These are phyloP conservation scores for Kodamaea anthophila DNA, from an alignment of 1,139 yeast genomes.

Conservation along the genomic window DNA sequence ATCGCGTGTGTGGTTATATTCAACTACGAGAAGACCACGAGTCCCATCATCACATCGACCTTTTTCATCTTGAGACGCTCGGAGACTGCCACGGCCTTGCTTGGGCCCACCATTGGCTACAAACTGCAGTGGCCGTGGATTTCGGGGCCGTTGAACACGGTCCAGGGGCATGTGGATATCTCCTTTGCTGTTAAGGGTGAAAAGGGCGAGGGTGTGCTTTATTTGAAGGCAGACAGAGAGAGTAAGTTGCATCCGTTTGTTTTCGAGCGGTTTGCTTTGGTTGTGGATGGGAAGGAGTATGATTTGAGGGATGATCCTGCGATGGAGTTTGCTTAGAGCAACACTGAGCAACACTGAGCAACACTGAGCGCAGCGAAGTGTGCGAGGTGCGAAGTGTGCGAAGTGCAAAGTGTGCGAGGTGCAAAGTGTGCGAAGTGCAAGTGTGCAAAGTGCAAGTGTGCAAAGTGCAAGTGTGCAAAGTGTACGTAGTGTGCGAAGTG, in stretches of 20 bases:
- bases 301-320: constrained; percentile 51
- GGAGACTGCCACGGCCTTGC: constrained; percentile 49
- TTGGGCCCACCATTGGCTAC: constrained; percentile 76
- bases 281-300: constrained; percentile 24
- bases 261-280: constrained; percentile 55
- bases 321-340: constrained; percentile 31
- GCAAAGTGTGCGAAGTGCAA: no score
- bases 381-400: background rate
- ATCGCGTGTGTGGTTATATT: constrained; percentile 65
- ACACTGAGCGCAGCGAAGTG: background rate
- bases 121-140: constrained; percentile 81
- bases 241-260: constrained; percentile 51
- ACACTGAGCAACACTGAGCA: no score
- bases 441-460: no score
- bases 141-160: constrained; percentile 75
- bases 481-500: no score
- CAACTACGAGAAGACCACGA: constrained; percentile 86
- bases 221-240: constrained; percentile 55
- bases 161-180: constrained; percentile 74
- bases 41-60: constrained; percentile 85
- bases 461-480: no score
- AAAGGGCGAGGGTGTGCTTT: constrained; percentile 43
- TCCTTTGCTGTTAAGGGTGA: constrained; percentile 65
- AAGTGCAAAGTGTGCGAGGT: constrained; percentile 1
- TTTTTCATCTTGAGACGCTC: constrained; percentile 81